Percentiles rank a stretch among this genome's conserved stretches.
These are phyloP conservation scores for Epichloe sp. DNA, from an alignment of 2,329 filamentous ascomycete genomes.

Conservation along the genomic window DNA sequence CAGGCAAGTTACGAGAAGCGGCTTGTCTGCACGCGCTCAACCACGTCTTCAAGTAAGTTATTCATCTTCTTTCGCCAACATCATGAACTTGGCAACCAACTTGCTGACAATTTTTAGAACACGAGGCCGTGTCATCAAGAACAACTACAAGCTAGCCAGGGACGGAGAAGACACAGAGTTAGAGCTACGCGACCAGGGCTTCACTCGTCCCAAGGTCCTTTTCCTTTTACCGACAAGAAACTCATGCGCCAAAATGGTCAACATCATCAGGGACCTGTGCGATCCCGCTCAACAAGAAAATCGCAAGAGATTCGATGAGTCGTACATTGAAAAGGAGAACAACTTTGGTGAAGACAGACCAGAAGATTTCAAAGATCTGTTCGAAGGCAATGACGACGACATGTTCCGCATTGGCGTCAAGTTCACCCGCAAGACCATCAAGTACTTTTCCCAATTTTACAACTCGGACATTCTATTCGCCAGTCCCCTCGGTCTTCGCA, in stretches of 20 bases:
- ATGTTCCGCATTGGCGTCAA: slow-evolving; percentile 95
- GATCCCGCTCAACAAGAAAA: slow-evolving; percentile 89
- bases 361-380: slow-evolving; percentile 77
- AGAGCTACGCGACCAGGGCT: slow-evolving; percentile 84
- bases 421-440: slow-evolving; percentile 90
- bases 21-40: slow-evolving; percentile 77
- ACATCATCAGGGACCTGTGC: slow-evolving; percentile 63
- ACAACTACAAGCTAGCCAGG: slow-evolving; percentile 66
- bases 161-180: slow-evolving; percentile 50
- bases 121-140: slow-evolving; percentile 81
- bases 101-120: slow-evolving; percentile 39
- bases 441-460: slow-evolving; percentile 92
- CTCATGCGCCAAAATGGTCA: slow-evolving; percentile 65
- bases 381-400: slow-evolving; percentile 91
- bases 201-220: slow-evolving; percentile 85
- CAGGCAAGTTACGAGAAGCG: slow-evolving; percentile 55
- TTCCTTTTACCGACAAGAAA: slow-evolving; percentile 83
- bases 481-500: slow-evolving; percentile 77
- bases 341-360: slow-evolving; percentile 63
- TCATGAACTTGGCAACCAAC: not conserved
- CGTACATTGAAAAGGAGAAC: slow-evolving; percentile 53
- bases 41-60: slow-evolving; percentile 68
- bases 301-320: slow-evolving; percentile 79
- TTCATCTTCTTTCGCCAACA: not conserved
- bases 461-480: slow-evolving; percentile 90